Evolutionary conservation across 2,329 filamentous ascomycete species (phyloP), one percentile per base, ranked within the genome.

Genomic region (Stachybotrys chartarum): DNA sequence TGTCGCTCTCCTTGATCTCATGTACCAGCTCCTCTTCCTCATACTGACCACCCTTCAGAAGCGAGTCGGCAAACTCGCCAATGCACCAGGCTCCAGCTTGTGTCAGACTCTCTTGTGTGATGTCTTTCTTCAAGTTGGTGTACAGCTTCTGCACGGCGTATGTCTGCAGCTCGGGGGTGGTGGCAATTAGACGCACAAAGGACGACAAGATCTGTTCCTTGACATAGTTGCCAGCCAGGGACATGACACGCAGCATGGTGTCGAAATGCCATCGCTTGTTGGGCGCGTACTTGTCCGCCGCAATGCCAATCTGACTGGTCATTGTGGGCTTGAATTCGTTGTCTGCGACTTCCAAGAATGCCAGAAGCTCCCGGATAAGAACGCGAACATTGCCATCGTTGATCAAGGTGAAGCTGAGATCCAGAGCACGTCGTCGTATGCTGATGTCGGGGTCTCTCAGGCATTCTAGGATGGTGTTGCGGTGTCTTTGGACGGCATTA

Each of bases 211-310:
- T 99, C 64, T 95, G 94, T 70, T 99, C 94, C 71, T 97, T 97
- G 62, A 99, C 92, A 66, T 94, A 96, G 72, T 95, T 96, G 50
- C 94, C 94, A 53, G 94, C 94, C 61, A 99, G 79, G 56, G 92
- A 96, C 63, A 99, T 74, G 30, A 99, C 91, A 24, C 95, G 84
- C 54, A 99, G 78, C 87, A 99, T 97, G 3, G 95, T 99, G 67
- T 99, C 94, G 63, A 97, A 88, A 69, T 99, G 94, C 94, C 94
- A 99, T 68, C 94, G 82, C 75, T 97, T 97, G 75, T 94, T 97
- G 1, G 94, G 95, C 2, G 94, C 90, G 72, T 91, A 99, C 61
- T 93, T 86, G 71, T 99, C 94, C 7, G 95, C 94, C 11, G 95
- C 94, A 64, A 99, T 91, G 30, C 94, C 94, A 69, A 99, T 99